These are phyloP conservation scores for Terana coerulea DNA, from an alignment of 768 basidiomycete genomes.

Conservation along the genomic window DNA sequence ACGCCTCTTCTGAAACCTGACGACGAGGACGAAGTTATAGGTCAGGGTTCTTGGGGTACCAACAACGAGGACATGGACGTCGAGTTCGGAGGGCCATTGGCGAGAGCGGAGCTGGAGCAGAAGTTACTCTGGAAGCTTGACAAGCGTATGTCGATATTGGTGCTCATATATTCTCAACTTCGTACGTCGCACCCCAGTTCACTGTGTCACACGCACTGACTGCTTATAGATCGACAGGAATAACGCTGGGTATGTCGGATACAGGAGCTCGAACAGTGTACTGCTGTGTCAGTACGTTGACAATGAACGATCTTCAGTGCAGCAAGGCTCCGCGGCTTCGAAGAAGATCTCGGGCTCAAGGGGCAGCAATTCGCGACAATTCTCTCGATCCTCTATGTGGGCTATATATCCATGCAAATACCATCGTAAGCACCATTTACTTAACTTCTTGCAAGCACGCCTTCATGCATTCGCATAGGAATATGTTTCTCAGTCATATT, in stretches of 20 bases:
- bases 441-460: neutral
- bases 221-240: slow-evolving; percentile 59
- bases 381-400: slow-evolving; percentile 63
- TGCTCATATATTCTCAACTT: slow-evolving; percentile 45
- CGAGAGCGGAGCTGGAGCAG: slow-evolving; percentile 34
- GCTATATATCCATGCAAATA: slow-evolving; percentile 78
- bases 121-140: slow-evolving; percentile 41
- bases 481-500: slow-evolving; percentile 64
- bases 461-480: slow-evolving; percentile 35
- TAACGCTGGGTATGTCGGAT: slow-evolving; percentile 51
- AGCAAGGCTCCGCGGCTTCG: slow-evolving; percentile 69
- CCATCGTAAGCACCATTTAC: slow-evolving; percentile 49
- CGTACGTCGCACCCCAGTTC: slow-evolving; percentile 25
- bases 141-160: slow-evolving; percentile 38
- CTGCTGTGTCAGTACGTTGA: neutral
- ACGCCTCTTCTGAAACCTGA: slow-evolving; percentile 3
- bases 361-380: slow-evolving; percentile 68
- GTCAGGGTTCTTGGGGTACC: neutral
- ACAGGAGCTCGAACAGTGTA: neutral
- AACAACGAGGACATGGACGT: slow-evolving; percentile 26
- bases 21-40: neutral
- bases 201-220: neutral
- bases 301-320: slow-evolving; percentile 40
- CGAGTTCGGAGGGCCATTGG: slow-evolving; percentile 34
- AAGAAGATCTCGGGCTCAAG: slow-evolving; percentile 58